Evolutionary conservation across 352 stramenopile genomes (phyloP), one percentile per base, ranked within the genome.

Genomic region (Globisporangium parvum): DNA sequence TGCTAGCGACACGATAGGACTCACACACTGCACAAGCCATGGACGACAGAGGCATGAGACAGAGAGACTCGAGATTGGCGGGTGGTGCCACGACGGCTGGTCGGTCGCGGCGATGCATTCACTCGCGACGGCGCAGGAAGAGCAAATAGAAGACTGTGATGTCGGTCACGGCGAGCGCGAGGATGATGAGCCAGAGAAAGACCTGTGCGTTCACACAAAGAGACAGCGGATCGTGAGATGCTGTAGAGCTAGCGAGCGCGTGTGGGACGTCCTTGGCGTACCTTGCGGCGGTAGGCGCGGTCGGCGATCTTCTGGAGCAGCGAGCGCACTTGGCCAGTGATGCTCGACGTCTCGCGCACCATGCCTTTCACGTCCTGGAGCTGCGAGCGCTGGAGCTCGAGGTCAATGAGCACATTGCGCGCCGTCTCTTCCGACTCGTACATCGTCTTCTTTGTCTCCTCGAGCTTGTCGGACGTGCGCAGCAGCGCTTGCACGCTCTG

Each of bases 61-160:
- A 31, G 44, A 48, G 0, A 48, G n/a, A n/a, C n/a, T n/a, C n/a
- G n/a, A n/a, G n/a, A n/a, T 14, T 26, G 18, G 20, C 23, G 17
- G 40, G 47, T 14, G 12, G 23, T 6, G 26, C 6, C 26, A 31
- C 26, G 46, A 61, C 8, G 48, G 55, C 23, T 21, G 28, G 10
- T 48, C 18, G 9, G 11, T 45, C 18, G 42, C 41, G 17, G 21
- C 26, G 10, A 20, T 35, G 41, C 21, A 42, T 42, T 48, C 39
- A 63, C 28, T 47, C 41, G 41, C 24, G 57, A 45, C 45, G 59
- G 35, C 74, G 74, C 33, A 93, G 60, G 70, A 91, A 93, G 65
- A 93, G 82, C 75, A 87, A 70, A 85, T 93, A 93, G 53, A 93
- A 91, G 39, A 93, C 75, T 12, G 75, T 62, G 18, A 85, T 69